phyloP scores from a whole-genome alignment of 2,329 filamentous ascomycete genomes.

The Westerdykella aurantiaca region DNA sequence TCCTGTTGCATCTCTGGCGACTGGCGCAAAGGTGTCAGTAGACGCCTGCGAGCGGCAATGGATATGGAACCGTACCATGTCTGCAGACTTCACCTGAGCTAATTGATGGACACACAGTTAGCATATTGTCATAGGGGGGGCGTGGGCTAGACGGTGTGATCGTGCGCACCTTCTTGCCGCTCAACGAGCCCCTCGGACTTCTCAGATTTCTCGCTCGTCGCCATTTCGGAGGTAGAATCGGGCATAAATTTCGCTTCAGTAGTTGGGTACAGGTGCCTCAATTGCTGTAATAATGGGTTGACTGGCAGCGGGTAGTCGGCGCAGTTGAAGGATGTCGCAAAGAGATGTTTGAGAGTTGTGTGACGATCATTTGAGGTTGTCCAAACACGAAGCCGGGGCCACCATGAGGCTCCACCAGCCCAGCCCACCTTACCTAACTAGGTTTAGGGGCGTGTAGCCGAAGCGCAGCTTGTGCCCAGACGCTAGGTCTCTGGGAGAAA shows the following conservation, averaged over 20 bases:
- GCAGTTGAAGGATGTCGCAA: no score
- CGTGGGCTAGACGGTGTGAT: neutral
- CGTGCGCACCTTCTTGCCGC: slow-evolving; percentile 44
- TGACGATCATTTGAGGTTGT: no score
- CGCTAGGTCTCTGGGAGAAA: neutral
- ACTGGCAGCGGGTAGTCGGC: no score
- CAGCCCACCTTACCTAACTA: no score
- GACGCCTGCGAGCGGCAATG: neutral
- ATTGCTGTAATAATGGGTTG: no score
- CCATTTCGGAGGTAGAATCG: slow-evolving; percentile 25
- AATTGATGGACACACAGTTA: slow-evolving; percentile 19
- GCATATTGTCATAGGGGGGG: slow-evolving; percentile 3
- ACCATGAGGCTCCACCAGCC: no score
- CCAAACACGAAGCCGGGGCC: no score
- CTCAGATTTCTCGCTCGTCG: slow-evolving; percentile 50
- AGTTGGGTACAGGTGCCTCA: no score
- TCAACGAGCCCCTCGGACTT: slow-evolving; percentile 59
- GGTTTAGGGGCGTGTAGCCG: no score
- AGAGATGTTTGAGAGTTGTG: no score
- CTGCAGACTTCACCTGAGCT: slow-evolving; percentile 97
- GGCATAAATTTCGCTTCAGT: neutral
- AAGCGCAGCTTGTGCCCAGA: neutral
- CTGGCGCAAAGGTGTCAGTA: slow-evolving; percentile 45
- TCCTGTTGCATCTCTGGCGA: slow-evolving; percentile 97
- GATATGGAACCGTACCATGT: slow-evolving; percentile 68